Base-by-base conservation (phyloP, 768 basidiomycete species). In the Heimioporus sp. region DNA sequence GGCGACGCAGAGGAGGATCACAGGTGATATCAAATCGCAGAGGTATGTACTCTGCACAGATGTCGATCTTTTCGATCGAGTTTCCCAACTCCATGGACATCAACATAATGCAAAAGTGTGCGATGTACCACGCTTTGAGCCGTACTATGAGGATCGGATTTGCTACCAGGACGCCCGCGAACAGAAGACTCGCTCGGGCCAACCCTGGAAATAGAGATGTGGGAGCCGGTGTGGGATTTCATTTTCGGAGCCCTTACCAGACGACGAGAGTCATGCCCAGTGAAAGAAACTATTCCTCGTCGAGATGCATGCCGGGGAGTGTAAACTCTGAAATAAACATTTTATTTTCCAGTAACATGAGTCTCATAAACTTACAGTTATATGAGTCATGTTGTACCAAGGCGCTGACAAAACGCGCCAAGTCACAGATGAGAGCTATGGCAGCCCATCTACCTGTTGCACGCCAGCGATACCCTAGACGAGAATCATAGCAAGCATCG, bases 391-490 rank as follows among this genome's bases (percentile, higher is more conserved):
- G 6, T 17, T 44, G 24, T 17, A 57, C 54, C 65, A 65, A 68
- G 12, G 61, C 10, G 41, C 56, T 49, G 31, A 42, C 40, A 10
- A 66, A 48, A 48, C 61, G 64, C 16, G 9, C 41, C 5, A 64
- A 39, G 35, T 61, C 67, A 38, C 42, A 62, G 42, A 61, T 15
- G 30, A 66, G 65, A 8, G 65, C 65, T 24, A 57, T 9, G 3
- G 52, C 44, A 10, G 65, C 65, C 65, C 65, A 68, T 37, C 54
- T 36, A 37, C 68, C 65, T n/a, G 20, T 66, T 66, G 66, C 65
- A 68, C 53, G 38, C 46, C 54, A 61, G 42, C 66, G 66, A 39
- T 68, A 56, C 12, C 48, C 20, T 7, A 66, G 50, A 38, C 65
- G 56, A 24, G 56, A 52, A 37, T 24, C 9, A 66, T 66, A 13